Conservation (phyloP, 345 rosid genomes). For the Zanthoxylum bungeanum region DNA sequence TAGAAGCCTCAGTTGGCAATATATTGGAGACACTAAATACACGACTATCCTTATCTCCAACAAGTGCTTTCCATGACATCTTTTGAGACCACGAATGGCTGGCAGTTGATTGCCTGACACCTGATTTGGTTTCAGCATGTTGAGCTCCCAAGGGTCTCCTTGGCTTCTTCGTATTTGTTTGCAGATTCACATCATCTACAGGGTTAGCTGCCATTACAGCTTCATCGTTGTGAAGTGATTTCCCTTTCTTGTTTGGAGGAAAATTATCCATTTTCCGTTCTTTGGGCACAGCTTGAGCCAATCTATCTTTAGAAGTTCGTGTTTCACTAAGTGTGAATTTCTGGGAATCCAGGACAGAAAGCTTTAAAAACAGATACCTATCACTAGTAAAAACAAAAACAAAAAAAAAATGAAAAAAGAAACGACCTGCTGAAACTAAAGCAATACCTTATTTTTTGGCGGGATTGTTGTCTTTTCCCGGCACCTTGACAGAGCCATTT, state of each 20-base stretch:
- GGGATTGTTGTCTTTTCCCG: slow-evolving; percentile 5
- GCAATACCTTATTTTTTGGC: slow-evolving; percentile 20
- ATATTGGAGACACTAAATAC: slow-evolving; percentile 44
- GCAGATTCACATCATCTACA: slow-evolving; percentile 26
- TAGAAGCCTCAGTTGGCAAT: slow-evolving; percentile 28
- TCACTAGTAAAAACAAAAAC: neutral
- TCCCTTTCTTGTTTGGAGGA: slow-evolving; percentile 33
- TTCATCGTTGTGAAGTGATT: slow-evolving; percentile 24
- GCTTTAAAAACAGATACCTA: neutral
- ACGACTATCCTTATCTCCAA: slow-evolving; percentile 38
- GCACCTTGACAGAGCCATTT: neutral
- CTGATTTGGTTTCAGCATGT: slow-evolving; percentile 18
- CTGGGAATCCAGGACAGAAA: slow-evolving; percentile 28
- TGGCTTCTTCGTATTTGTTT: slow-evolving; percentile 14
- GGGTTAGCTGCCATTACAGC: slow-evolving; percentile 17
- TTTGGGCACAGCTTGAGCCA: slow-evolving; percentile 17
- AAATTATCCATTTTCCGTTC: slow-evolving; percentile 22
- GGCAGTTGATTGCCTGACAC: slow-evolving; percentile 27
- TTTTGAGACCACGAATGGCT: slow-evolving; percentile 56
- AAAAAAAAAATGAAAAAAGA: neutral
- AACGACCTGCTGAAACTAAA: neutral
- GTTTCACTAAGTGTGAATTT: slow-evolving; percentile 27
- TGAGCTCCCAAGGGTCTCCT: slow-evolving; percentile 1
- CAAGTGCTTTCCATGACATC: slow-evolving; percentile 73
- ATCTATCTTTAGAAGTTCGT: slow-evolving; percentile 24